Evolutionary conservation across 2,329 filamentous ascomycete genomes (phyloP), one percentile per base, ranked within the genome.

Genomic region (Hypoxylon sp.): DNA sequence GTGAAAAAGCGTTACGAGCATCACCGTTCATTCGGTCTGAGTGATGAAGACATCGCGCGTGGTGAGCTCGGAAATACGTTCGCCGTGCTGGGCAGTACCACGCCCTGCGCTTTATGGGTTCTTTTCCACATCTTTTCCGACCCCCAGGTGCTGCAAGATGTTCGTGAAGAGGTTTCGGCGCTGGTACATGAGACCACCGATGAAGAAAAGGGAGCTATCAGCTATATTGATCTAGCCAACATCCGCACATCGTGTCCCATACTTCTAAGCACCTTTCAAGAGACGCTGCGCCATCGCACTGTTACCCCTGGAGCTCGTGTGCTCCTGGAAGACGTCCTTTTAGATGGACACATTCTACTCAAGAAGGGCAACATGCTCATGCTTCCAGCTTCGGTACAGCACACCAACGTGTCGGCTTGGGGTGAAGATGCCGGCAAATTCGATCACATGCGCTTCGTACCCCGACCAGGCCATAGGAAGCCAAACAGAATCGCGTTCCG

Each of bases 251-350:
- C 69, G 3, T 78, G 76, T n/a, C 76, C 74, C 0, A 58, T 75
- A 1, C 72, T 79, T 5, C n/a, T 74, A 29, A 75, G 74, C 33
- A 76, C 74, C 1, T 78, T 76, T 37, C 72, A 78, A 22, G 77
- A 78, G 46, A 74, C 68, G 19, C 59, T 79, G 10, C 75, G 75
- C 2, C 69, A 69, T 46, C 76, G 72, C 19, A 60, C 73, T 2
- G 54, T 76, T 14, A 73, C 58, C 33, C 57, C 73, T 0, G 72
- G 73, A 0, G 35, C 71, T 1, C 74, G 76, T 4, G 39, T 75
- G 2, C 17, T 76, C 0, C 59, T 77, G 1, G 73, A 78, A 10
- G 74, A 78, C 14, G 73, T 73, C 1, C 5, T 63, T 10, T 39
- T 76, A 2, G 67, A 75, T 19, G 63, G 37, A 5, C 52, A 63